Evolutionary conservation across 176 grass and related monocot species (phyloP).

Genomic region (Alopecurus myosuroides): DNA sequence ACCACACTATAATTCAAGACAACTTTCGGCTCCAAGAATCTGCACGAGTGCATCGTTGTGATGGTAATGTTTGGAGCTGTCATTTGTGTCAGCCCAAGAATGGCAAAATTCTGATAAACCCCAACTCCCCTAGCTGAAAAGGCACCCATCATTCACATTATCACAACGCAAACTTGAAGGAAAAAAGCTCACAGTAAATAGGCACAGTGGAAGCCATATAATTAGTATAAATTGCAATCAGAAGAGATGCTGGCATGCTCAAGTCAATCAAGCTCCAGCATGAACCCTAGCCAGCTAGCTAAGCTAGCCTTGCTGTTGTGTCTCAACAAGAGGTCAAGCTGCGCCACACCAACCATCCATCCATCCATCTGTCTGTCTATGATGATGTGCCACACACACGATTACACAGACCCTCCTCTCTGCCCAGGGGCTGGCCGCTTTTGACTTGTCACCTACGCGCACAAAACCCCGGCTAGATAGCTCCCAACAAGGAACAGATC

Average conservation of each 20-base stretch:
- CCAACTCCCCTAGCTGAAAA: background rate
- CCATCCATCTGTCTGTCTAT: background rate
- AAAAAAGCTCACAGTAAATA: background rate
- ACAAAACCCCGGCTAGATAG: slow-evolving; percentile 13
- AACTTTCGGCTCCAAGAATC: background rate
- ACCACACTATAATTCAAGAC: background rate
- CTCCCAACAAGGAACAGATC: slow-evolving; percentile 12
- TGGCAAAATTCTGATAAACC: background rate
- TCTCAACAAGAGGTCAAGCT: slow-evolving; percentile 33
- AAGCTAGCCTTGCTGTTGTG: slow-evolving; percentile 18
- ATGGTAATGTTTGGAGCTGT: slow-evolving; percentile 12
- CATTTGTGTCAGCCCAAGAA: background rate
- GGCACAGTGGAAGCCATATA: background rate
- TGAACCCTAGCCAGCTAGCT: slow-evolving; percentile 18
- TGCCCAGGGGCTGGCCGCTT: slow-evolving; percentile 23
- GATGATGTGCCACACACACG: slow-evolving; percentile 17
- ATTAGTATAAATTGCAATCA: slow-evolving; percentile 6
- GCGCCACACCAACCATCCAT: slow-evolving; percentile 21
- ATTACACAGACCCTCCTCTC: slow-evolving; percentile 6
- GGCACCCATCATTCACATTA: background rate
- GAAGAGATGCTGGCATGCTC: background rate
- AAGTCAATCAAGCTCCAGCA: slow-evolving; percentile 6
- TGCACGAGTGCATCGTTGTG: background rate
- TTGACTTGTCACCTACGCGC: slow-evolving; percentile 50
- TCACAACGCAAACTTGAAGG: background rate